Conservation (phyloP, 805 yeast species). For the Yamadazyma kitorensis region DNA sequence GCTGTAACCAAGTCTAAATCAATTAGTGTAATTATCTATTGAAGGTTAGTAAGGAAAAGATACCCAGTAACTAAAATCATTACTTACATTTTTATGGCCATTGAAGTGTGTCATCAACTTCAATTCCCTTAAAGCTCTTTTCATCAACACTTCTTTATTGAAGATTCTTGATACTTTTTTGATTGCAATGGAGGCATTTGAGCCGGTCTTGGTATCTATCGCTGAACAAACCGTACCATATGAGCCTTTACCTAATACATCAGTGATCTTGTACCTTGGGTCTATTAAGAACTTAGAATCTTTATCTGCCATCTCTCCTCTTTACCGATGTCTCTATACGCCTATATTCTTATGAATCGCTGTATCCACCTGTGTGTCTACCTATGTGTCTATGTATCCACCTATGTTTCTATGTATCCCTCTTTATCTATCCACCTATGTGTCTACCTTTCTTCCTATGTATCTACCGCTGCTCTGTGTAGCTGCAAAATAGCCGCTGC, state of each 20-base stretch:
- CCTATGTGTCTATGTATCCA: no score
- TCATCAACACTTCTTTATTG: slow-evolving; percentile 60
- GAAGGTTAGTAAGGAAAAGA: no score
- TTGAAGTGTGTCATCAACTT: slow-evolving; percentile 76
- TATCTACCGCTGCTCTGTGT: no score
- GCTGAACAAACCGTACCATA: slow-evolving; percentile 87
- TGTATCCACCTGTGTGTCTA: no score
- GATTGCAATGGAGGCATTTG: slow-evolving; percentile 53
- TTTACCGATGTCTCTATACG: no score
- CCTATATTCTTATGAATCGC: no score
- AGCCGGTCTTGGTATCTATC: slow-evolving; percentile 37
- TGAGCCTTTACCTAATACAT: slow-evolving; percentile 76
- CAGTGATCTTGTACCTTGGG: slow-evolving; percentile 53
- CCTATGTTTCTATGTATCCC: no score
- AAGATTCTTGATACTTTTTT: slow-evolving; percentile 77
- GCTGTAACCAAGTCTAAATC: slow-evolving; percentile 69
- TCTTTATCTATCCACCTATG: no score
- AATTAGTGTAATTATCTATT: slow-evolving; percentile 66
- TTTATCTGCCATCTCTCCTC: no score
- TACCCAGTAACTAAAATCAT: no score
- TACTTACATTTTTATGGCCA: slow-evolving; percentile 86
- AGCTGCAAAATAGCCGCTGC: no score
- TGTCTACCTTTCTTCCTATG: no score
- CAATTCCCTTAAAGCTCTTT: slow-evolving; percentile 81
- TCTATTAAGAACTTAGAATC: slow-evolving; percentile 55